phyloP scores from a whole-genome alignment of 305 asterid species.

The Fraxinus xanthoxyloides region DNA sequence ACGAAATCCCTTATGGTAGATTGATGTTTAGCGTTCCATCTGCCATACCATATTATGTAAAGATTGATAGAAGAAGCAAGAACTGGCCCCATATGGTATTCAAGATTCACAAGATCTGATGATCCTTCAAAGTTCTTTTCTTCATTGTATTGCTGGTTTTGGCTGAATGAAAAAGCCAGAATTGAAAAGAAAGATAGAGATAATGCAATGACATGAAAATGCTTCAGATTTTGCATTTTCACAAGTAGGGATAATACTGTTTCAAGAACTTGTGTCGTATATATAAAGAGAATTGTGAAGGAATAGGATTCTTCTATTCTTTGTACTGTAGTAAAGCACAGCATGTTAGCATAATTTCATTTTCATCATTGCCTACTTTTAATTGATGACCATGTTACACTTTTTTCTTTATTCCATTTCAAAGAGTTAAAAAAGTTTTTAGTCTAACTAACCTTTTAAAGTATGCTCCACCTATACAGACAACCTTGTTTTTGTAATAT shows the following conservation, averaged over 20 bases:
- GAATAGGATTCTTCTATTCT: constrained; percentile 27
- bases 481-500: constrained; percentile 12
- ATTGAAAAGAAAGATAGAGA: constrained; percentile 23
- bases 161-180: constrained; percentile 29
- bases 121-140: constrained; percentile 63
- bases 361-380: constrained; percentile 39
- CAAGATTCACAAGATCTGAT: constrained; percentile 55
- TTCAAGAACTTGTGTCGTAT: neutral
- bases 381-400: constrained; percentile 41
- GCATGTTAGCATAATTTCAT: constrained; percentile 36
- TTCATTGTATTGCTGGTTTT: constrained; percentile 26
- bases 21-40: constrained; percentile 58
- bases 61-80: constrained; percentile 54
- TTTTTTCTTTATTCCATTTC: constrained; percentile 38
- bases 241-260: neutral
- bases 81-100: constrained; percentile 83
- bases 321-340: constrained; percentile 31
- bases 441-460: neutral
- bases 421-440: constrained; percentile 15
- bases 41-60: constrained; percentile 77
- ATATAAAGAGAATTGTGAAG: constrained; percentile 6
- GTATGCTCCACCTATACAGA: neutral
- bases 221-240: constrained; percentile 32
- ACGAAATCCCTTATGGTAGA: constrained; percentile 65
- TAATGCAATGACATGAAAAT: constrained; percentile 26